A percentile compares a stretch with the other conserved stretches of the same genome.
phyloP scores from a whole-genome alignment of 306 rosid species.

The Begonia peltatifolia region DNA sequence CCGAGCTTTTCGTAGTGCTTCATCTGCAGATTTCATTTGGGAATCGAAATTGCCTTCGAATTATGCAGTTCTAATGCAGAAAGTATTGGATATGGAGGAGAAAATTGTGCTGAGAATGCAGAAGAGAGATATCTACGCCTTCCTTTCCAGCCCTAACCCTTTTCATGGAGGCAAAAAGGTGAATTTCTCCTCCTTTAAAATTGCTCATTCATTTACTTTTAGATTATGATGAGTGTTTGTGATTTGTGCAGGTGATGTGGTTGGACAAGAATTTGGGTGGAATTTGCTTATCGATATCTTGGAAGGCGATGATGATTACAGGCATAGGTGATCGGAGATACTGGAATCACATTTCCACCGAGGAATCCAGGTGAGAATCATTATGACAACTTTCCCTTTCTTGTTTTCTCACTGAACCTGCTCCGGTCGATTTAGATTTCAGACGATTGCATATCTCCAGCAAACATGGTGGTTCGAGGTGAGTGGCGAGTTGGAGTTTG shows the following conservation, averaged over 20 bases:
- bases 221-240: not conserved
- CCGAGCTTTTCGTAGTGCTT: slow-evolving; percentile 61
- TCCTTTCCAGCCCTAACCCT: slow-evolving; percentile 45
- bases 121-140: slow-evolving; percentile 56
- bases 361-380: slow-evolving; percentile 66
- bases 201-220: not conserved
- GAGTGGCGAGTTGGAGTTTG: slow-evolving; percentile 65
- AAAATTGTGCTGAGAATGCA: slow-evolving; percentile 15
- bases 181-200: not conserved
- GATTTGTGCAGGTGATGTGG: slow-evolving; percentile 54
- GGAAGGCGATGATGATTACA: slow-evolving; percentile 56
- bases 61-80: slow-evolving; percentile 38
- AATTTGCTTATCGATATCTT: slow-evolving; percentile 48
- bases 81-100: slow-evolving; percentile 23
- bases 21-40: slow-evolving; percentile 77
- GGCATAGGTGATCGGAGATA: slow-evolving; percentile 94
- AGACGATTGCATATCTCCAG: slow-evolving; percentile 75
- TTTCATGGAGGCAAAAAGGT: slow-evolving; percentile 70
- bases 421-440: slow-evolving; percentile 34
- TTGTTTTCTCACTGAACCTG: not conserved
- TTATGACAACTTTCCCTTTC: not conserved
- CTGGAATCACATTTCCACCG: slow-evolving; percentile 58
- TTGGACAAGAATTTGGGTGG: slow-evolving; percentile 59
- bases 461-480: slow-evolving; percentile 96
- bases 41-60: slow-evolving; percentile 69